Evolutionary conservation across 306 rosid genomes (phyloP).

Genomic region (Vicia faba): DNA sequence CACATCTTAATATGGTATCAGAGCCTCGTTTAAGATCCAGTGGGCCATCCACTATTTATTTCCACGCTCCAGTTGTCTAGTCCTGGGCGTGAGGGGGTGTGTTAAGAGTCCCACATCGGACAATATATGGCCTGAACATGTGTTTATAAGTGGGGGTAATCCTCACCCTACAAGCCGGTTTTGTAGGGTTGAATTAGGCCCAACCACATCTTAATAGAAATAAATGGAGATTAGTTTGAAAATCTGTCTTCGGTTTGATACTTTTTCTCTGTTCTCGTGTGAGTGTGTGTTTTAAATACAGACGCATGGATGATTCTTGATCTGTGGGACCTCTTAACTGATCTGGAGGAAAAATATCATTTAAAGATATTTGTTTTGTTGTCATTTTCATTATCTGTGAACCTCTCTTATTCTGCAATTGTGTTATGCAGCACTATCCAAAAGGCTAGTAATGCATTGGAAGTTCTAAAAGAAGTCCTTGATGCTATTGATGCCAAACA

Average conservation of each 20-base stretch:
- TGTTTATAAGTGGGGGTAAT: too few relatives aligned
- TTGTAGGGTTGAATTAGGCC: too few relatives aligned
- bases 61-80: too few relatives aligned
- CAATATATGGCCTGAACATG: too few relatives aligned
- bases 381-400: background rate
- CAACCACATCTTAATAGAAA: too few relatives aligned
- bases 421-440: constrained; percentile 69
- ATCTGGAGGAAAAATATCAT: constrained; percentile 25
- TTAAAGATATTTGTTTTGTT: constrained; percentile 4
- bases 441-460: constrained; percentile 77
- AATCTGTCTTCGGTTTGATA: constrained; percentile 10
- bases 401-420: constrained; percentile 35
- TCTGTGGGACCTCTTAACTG: constrained; percentile 21
- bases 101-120: too few relatives aligned
- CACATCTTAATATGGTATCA: too few relatives aligned
- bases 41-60: too few relatives aligned
- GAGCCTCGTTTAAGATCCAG: too few relatives aligned
- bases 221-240: constrained; percentile 7
- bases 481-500: constrained; percentile 70
- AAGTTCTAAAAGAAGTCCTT: constrained; percentile 83
- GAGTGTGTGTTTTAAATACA: background rate
- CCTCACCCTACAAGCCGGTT: too few relatives aligned
- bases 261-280: background rate
- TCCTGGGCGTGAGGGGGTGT: too few relatives aligned
- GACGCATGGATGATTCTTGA: background rate